These are phyloP conservation scores for Leonotis leonurus DNA, from an alignment of 257 asterid genomes.

Conservation along the genomic window DNA sequence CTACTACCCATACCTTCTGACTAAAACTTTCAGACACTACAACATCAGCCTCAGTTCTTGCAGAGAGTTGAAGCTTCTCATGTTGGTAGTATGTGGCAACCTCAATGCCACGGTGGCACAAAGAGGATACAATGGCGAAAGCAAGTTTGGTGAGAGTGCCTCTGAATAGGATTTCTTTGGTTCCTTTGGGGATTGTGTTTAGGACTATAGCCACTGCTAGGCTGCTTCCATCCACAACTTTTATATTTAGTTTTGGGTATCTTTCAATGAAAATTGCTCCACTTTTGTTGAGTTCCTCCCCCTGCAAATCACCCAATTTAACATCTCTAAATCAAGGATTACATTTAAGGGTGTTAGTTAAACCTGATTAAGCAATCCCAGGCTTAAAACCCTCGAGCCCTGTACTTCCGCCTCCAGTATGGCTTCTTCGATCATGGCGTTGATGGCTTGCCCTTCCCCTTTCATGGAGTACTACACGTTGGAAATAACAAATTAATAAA, in stretches of 20 bases:
- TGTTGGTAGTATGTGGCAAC: slow-evolving; percentile 32
- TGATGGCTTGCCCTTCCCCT: slow-evolving; percentile 51
- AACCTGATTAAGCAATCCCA: slow-evolving; percentile 79
- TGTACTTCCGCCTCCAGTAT: slow-evolving; percentile 52
- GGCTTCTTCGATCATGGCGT: slow-evolving; percentile 57
- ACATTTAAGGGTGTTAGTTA: too few relatives aligned
- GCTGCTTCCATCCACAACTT: slow-evolving; percentile 75
- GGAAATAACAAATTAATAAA: background rate
- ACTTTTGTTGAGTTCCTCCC: slow-evolving; percentile 45
- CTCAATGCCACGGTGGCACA: slow-evolving; percentile 53
- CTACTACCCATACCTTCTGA: slow-evolving; percentile 70
- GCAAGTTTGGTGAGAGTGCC: slow-evolving; percentile 55
- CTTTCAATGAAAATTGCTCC: slow-evolving; percentile 44
- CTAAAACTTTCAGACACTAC: slow-evolving; percentile 21
- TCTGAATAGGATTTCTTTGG: slow-evolving; percentile 45
- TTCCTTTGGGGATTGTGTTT: slow-evolving; percentile 62
- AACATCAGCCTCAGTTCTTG: slow-evolving; percentile 14
- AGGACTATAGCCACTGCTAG: slow-evolving; percentile 61
- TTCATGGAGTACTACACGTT: slow-evolving; percentile 34
- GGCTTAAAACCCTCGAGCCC: slow-evolving; percentile 59
- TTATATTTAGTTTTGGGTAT: slow-evolving; percentile 39
- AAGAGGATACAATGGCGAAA: slow-evolving; percentile 38
- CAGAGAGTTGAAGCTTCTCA: slow-evolving; percentile 35
- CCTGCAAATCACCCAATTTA: slow-evolving; percentile 33
- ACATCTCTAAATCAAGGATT: too few relatives aligned